Evolutionary conservation across 352 stramenopile genomes (phyloP).

Genomic region (Pythium guiyangense): DNA sequence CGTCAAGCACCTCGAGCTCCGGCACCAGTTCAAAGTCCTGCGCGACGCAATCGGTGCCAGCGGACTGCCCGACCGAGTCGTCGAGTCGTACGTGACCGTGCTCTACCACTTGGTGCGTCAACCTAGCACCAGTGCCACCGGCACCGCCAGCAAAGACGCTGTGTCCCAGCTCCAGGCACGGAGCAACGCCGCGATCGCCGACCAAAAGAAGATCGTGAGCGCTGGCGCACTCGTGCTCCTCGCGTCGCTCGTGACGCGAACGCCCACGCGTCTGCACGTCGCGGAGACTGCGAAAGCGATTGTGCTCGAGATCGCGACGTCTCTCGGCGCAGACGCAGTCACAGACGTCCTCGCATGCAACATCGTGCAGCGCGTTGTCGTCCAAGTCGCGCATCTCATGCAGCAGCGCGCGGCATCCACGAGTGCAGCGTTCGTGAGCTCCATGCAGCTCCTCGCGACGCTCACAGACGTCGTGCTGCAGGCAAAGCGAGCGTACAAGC

Average conservation of each 20-base stretch:
- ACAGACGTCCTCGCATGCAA: conserved; percentile 56
- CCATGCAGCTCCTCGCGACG: conserved; percentile 8
- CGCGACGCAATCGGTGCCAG: conserved; percentile 36
- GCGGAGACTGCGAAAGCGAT: conserved; percentile 56
- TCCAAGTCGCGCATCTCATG: conserved; percentile 24
- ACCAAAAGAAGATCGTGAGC: conserved; percentile 45
- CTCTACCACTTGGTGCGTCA: conserved; percentile 37
- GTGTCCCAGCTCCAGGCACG: neutral
- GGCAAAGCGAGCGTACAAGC: conserved; percentile 6
- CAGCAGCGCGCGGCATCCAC: neutral
- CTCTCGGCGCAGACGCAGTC: conserved; percentile 43
- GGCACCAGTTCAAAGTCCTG: conserved; percentile 57
- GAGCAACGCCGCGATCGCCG: conserved; percentile 23
- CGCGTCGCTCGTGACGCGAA: conserved; percentile 31
- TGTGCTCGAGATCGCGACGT: conserved; percentile 27
- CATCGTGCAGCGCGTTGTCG: conserved; percentile 40
- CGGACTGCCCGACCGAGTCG: conserved; percentile 37
- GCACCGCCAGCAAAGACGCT: conserved; percentile 15
- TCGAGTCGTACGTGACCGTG: conserved; percentile 56
- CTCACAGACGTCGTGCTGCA: conserved; percentile 5
- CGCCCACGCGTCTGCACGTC: conserved; percentile 22
- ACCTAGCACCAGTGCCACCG: conserved; percentile 1
- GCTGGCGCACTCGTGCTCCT: conserved; percentile 55
- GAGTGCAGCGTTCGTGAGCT: conserved; percentile 10
- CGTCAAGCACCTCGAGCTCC: conserved; percentile 67